Conservation (phyloP, 2,329 filamentous ascomycete species). For the Exserohilum turcica region DNA sequence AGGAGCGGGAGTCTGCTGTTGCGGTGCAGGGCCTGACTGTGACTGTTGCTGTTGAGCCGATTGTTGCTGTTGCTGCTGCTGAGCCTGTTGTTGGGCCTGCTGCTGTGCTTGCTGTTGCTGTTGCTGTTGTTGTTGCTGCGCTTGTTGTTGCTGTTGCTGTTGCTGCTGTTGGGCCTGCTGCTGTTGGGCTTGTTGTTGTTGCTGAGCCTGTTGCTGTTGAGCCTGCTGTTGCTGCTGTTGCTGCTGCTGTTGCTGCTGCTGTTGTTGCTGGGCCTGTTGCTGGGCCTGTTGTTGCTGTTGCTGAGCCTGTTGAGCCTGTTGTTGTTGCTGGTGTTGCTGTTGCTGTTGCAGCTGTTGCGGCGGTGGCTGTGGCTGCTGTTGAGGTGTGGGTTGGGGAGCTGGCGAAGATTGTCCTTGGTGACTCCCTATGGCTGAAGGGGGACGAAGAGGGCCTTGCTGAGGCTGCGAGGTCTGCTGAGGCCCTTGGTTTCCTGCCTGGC, state of each 20-base stretch:
- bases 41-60: slow-evolving; percentile 45
- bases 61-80: slow-evolving; percentile 41
- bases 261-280: slow-evolving; percentile 40
- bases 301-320: slow-evolving; percentile 40
- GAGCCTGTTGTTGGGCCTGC: slow-evolving; percentile 45
- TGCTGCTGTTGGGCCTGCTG: slow-evolving; percentile 47
- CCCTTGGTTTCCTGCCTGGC: slow-evolving; percentile 50
- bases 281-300: slow-evolving; percentile 40
- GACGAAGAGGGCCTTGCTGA: slow-evolving; percentile 47
- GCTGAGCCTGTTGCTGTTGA: slow-evolving; percentile 35
- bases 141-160: slow-evolving; percentile 23
- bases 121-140: slow-evolving; percentile 33
- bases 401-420: slow-evolving; percentile 50
- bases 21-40: slow-evolving; percentile 50
- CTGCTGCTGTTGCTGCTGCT: slow-evolving; percentile 38
- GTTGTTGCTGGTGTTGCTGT: slow-evolving; percentile 34
- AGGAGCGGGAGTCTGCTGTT: slow-evolving; percentile 50
- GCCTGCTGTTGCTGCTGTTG: slow-evolving; percentile 6
- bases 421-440: slow-evolving; percentile 45
- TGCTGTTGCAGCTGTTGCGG: slow-evolving; percentile 48
- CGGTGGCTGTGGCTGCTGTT: slow-evolving; percentile 48
- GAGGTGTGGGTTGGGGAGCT: slow-evolving; percentile 43
- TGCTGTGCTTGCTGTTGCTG: slow-evolving; percentile 47
- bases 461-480: slow-evolving; percentile 44
- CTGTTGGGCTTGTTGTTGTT: slow-evolving; percentile 44